Percentiles rank a stretch among this genome's conserved stretches.
These are phyloP conservation scores for Neofusicoccum sp. DNA, from an alignment of 2,329 filamentous ascomycete species.

Conservation along the genomic window DNA sequence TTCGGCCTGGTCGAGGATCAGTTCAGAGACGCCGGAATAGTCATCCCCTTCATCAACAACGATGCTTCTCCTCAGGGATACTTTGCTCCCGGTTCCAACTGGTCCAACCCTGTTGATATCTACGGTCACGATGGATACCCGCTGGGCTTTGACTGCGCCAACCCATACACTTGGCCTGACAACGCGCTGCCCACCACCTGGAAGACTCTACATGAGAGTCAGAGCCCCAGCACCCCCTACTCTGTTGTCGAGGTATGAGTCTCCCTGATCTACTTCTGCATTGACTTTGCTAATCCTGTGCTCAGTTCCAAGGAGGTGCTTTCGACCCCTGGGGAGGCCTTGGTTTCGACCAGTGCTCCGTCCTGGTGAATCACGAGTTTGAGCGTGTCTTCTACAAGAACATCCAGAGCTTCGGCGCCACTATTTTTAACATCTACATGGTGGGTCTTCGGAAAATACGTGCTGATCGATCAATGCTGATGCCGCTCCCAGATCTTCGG, in stretches of 20 bases:
- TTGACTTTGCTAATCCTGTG: slow-evolving; percentile 12
- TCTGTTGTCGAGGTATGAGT: slow-evolving; percentile 56
- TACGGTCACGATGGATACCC: slow-evolving; percentile 68
- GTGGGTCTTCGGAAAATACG: slow-evolving; percentile 37
- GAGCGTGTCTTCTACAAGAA: slow-evolving; percentile 80
- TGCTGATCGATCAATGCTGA: not conserved
- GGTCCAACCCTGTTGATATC: slow-evolving; percentile 55
- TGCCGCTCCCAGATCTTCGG: slow-evolving; percentile 58
- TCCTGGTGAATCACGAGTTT: slow-evolving; percentile 69
- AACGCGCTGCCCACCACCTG: slow-evolving; percentile 57
- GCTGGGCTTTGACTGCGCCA: slow-evolving; percentile 58
- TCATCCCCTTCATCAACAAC: slow-evolving; percentile 74
- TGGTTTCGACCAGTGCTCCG: slow-evolving; percentile 66
- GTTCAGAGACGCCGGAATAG: slow-evolving; percentile 64
- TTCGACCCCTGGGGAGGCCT: slow-evolving; percentile 74
- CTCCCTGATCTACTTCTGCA: not conserved
- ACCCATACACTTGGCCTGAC: slow-evolving; percentile 61
- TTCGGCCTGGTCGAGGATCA: slow-evolving; percentile 70
- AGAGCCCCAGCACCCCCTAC: slow-evolving; percentile 66
- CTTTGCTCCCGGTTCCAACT: slow-evolving; percentile 59
- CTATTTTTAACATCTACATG: slow-evolving; percentile 75
- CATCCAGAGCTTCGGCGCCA: slow-evolving; percentile 62
- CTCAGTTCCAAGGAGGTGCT: slow-evolving; percentile 65
- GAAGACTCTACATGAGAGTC: slow-evolving; percentile 52
- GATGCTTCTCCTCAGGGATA: slow-evolving; percentile 62